These are phyloP conservation scores for Fulvia fulva DNA, from an alignment of 2,329 filamentous ascomycete genomes.

Conservation along the genomic window DNA sequence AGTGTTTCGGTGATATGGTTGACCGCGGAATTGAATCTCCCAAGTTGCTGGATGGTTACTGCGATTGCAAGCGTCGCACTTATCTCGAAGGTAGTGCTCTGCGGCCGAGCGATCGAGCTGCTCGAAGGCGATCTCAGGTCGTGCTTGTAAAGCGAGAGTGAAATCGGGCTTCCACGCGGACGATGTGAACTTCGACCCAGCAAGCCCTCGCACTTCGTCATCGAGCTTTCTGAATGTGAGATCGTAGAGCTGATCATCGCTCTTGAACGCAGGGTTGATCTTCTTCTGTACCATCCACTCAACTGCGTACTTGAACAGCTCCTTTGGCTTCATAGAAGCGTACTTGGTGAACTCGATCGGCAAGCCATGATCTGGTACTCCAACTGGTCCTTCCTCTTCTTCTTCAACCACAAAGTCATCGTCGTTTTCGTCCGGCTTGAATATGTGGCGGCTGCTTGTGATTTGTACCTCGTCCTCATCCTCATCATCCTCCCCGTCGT, in stretches of 20 bases:
- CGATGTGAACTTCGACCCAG: constrained; percentile 67
- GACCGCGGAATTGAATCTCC: constrained; percentile 60
- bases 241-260: constrained; percentile 60
- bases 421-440: constrained; percentile 55
- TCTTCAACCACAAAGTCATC: constrained; percentile 56
- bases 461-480: constrained; percentile 52
- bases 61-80: constrained; percentile 69
- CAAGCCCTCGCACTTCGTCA: constrained; percentile 64
- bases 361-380: constrained; percentile 53
- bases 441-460: constrained; percentile 38
- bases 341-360: constrained; percentile 67
- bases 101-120: constrained; percentile 39
- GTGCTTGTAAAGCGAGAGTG: constrained; percentile 58
- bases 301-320: constrained; percentile 69
- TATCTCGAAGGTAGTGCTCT: constrained; percentile 38
- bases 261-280: constrained; percentile 66
- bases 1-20: constrained; percentile 61
- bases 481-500: constrained; percentile 41
- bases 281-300: constrained; percentile 81
- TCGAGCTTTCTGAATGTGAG: constrained; percentile 69
- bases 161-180: constrained; percentile 67
- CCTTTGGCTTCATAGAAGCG: constrained; percentile 62
- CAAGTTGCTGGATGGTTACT: constrained; percentile 64
- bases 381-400: constrained; percentile 55
- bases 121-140: constrained; percentile 58